These are phyloP conservation scores for Candida dubliniensis DNA, from an alignment of 1,139 yeast species.

Conservation along the genomic window DNA sequence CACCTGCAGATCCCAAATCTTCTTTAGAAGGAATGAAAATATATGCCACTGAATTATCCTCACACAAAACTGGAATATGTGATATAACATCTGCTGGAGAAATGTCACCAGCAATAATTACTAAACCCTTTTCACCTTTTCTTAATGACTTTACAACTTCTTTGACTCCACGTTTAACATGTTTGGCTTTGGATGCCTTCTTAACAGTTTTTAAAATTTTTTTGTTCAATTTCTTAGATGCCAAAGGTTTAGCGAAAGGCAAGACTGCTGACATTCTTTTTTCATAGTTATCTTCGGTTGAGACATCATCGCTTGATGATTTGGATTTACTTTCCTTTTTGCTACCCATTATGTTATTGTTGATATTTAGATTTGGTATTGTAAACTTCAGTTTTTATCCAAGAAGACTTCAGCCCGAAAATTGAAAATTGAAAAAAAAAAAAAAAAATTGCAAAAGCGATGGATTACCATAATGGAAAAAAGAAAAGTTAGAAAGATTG, in stretches of 20 bases:
- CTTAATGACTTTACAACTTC: constrained; percentile 97
- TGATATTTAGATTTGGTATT: constrained; percentile 6
- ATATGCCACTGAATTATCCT: constrained; percentile 87
- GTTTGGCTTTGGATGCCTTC: constrained; percentile 96
- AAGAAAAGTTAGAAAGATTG: background rate
- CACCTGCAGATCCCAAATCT: constrained; percentile 98
- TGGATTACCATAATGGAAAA: background rate
- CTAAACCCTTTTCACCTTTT: constrained; percentile 97
- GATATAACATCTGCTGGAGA: constrained; percentile 97
- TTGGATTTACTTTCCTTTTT: constrained; percentile 51
- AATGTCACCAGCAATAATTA: constrained; percentile 95
- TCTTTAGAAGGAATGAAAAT: constrained; percentile 95
- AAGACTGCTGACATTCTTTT: constrained; percentile 84
- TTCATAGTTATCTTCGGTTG: constrained; percentile 83
- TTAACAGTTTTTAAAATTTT: constrained; percentile 93
- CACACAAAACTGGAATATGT: constrained; percentile 96
- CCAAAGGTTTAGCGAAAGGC: constrained; percentile 93
- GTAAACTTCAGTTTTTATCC: background rate
- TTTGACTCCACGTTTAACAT: constrained; percentile 97
- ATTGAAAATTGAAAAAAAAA: constrained; percentile 10
- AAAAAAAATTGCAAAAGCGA: constrained; percentile 6
- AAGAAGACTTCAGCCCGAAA: background rate
- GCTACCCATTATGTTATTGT: constrained; percentile 8
- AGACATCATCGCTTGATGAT: constrained; percentile 33
- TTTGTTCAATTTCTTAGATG: constrained; percentile 93